These are phyloP conservation scores for Colletotrichum aenigma DNA, from an alignment of 2,329 filamentous ascomycete genomes.

Conservation along the genomic window DNA sequence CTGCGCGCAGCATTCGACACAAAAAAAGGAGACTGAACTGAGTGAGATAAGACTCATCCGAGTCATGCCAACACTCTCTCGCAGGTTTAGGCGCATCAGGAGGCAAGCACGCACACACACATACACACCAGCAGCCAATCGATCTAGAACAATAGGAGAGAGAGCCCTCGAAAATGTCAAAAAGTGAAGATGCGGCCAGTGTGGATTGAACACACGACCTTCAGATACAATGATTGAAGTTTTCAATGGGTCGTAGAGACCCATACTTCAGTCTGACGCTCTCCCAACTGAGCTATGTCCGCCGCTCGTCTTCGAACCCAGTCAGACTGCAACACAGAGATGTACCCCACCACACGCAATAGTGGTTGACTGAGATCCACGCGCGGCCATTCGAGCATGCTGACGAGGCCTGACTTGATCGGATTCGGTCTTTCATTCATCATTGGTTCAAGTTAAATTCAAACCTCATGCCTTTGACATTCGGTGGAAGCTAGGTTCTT, in stretches of 20 bases:
- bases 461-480: neutral
- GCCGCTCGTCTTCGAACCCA: neutral
- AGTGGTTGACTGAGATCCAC: neutral
- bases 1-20: neutral
- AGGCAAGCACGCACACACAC: too few relatives aligned
- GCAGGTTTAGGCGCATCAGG: neutral
- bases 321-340: rapidly evolving
- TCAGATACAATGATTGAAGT: conserved; percentile 16
- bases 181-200: conserved; percentile 16
- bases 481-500: neutral
- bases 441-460: neutral
- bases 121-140: neutral
- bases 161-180: neutral
- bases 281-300: conserved; percentile 20
- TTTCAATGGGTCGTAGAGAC: neutral
- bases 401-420: neutral
- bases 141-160: neutral
- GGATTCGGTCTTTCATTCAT: neutral
- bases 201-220: conserved; percentile 20
- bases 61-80: neutral
- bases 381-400: neutral
- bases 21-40: neutral
- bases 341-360: neutral
- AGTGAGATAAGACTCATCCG: neutral
- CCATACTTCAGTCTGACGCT: conserved; percentile 19